Evolutionary conservation across 768 basidiomycete genomes (phyloP), one percentile per base, ranked within the genome.

Genomic region (Epithele typhae): DNA sequence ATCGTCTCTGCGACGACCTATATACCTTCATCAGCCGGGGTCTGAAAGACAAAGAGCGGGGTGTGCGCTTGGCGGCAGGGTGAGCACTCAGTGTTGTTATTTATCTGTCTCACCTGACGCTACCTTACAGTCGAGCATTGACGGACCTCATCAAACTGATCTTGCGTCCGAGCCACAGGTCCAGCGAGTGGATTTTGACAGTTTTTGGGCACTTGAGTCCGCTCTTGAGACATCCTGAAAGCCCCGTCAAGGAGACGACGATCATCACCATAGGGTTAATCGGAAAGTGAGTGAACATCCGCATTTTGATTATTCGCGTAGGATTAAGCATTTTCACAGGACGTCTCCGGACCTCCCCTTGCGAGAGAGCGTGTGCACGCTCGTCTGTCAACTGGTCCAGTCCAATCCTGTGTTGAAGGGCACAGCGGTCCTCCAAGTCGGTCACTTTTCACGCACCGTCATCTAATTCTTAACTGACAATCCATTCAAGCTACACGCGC

Each of bases 381-480:
- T 92, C 3, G 73, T 90, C 17, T 73, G 77, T 3, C 84, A 84
- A 43, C 66, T 92, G 6, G 86, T 81, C 1, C 73, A 81, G 48
- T 62, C 69, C 25, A 92, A 88, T 52, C 78, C 81, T 2, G 74
- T 87, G 5, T 54, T 93, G 24, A 85, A 78, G 62, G 84, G 84
- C 19, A 70, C 73, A 14, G 86, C 87, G 1, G 77, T 76, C 52
- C 74, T 76, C 59, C 84, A 90, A 68, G 89, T 82, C 54, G 53
- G 72, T 59, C 14, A 1, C n/a, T 10, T 23, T 8, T 27, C n/a
- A n/a, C n/a, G n/a, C n/a, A n/a, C n/a, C n/a, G n/a, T n/a, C n/a
- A n/a, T n/a, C n/a, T n/a, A n/a, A n/a, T n/a, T n/a, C n/a, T n/a
- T n/a, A n/a, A n/a, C n/a, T n/a, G n/a, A n/a, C n/a, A n/a, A n/a